Base-by-base conservation (phyloP, 2,329 filamentous ascomycete species). In the Alternaria sp. region DNA sequence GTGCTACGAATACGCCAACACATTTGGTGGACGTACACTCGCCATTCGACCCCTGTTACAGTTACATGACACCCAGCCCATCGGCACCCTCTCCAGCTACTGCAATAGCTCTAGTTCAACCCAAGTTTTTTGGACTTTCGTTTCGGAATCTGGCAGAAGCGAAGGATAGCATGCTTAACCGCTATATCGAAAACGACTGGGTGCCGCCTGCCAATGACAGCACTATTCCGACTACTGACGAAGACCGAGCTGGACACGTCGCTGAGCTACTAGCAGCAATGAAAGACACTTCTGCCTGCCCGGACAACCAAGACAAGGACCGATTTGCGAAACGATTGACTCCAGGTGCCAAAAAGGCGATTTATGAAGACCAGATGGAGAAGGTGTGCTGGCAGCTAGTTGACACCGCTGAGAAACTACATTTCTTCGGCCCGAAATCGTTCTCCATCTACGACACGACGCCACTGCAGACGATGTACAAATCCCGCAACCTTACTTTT, bases 381-480 rank as follows among this genome's bases (percentile, higher is more conserved):
- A 67, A 57, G 46, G 62, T 69, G 1, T 69, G 65, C 44, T 67
- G 67, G 65, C 32, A 63, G 12, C 57, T 69, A 28, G 28, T 61
- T 15, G 57, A 63, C 9, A 40, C 60, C 13, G 60, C 62, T 7
- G 61, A 53, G 46, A 54, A 47, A 15, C 44, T 69, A 13, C 65
- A 69, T 13, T 17, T 17, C 6, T 17, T 56, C 2, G 67, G 67
- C 6, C 67, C 65, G 11, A 12, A 13, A 17, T 23, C 40, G 8
- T 26, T 58, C 3, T 49, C 51, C 15, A 57, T 65, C 6, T 62
- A 63, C 25, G 61, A 62, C 36, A 30, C 40, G 11, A 54, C 57
- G 12, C 45, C 60, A 2, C 54, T 57, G 13, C 43, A 55, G 15
- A 61, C 60, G 26, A n/a, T 60, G 13, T 17, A 36, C n/a, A 32